phyloP scores from a whole-genome alignment of 1,139 yeast species.

The Saccharomyces hybrid region DNA sequence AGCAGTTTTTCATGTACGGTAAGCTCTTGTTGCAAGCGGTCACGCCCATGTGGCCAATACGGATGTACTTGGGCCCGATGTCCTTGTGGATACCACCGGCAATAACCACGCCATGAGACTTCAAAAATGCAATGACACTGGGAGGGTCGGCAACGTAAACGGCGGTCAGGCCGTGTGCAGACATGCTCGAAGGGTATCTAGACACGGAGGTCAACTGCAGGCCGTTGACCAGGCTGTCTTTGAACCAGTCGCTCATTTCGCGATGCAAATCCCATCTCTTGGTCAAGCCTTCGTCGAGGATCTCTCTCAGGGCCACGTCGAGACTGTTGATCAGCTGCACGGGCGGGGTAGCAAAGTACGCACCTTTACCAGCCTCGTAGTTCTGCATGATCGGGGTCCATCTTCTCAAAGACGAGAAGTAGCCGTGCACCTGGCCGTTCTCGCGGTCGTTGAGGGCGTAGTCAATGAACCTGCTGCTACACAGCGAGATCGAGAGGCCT shows the following conservation, averaged over 20 bases:
- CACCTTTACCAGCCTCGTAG: constrained; percentile 73
- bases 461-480: constrained; percentile 65
- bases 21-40: constrained; percentile 40
- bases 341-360: constrained; percentile 92
- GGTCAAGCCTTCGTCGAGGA: constrained; percentile 52
- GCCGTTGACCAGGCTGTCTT: constrained; percentile 42
- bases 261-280: constrained; percentile 58
- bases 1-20: constrained; percentile 34
- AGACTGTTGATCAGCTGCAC: constrained; percentile 60
- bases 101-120: constrained; percentile 60
- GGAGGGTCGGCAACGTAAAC: constrained; percentile 76
- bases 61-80: constrained; percentile 72
- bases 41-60: constrained; percentile 95
- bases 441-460: constrained; percentile 39
- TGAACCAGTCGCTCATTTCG: constrained; percentile 56
- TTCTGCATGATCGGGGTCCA: constrained; percentile 89
- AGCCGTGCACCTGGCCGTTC: constrained; percentile 37
- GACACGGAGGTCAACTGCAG: constrained; percentile 69
- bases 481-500: constrained; percentile 73
- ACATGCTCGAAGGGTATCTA: constrained; percentile 40
- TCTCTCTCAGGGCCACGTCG: constrained; percentile 44
- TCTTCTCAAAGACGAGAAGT: constrained; percentile 68
- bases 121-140: constrained; percentile 49
- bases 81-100: constrained; percentile 91
- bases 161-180: constrained; percentile 86